Percentiles rank a stretch among this genome's conserved stretches.
These are phyloP conservation scores for Zanthoxylum bungeanum DNA, from an alignment of 345 rosid species.

Conservation along the genomic window DNA sequence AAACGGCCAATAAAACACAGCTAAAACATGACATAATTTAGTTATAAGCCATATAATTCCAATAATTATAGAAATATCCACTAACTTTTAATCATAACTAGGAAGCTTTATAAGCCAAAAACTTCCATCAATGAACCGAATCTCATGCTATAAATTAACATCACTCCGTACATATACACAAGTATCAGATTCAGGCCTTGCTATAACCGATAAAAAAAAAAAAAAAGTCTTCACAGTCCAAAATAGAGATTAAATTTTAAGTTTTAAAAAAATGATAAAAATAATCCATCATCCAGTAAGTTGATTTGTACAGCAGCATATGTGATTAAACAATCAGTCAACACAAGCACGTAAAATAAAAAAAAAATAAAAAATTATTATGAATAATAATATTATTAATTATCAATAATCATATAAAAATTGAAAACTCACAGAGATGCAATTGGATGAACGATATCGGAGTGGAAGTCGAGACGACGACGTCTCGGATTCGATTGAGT, in stretches of 20 bases:
- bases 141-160: neutral
- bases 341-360: neutral
- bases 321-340: constrained; percentile 1
- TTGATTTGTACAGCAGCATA: neutral
- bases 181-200: neutral
- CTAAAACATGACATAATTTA: neutral
- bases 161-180: neutral
- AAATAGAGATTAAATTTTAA: neutral
- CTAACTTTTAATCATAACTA: neutral
- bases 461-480: constrained; percentile 11
- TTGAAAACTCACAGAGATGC: constrained; percentile 12
- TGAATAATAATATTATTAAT: no score
- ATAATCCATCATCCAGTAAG: neutral
- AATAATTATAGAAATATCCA: neutral
- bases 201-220: no score
- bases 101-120: neutral
- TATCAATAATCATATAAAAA: neutral
- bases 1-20: neutral
- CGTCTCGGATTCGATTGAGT: constrained; percentile 15
- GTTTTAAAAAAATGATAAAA: neutral
- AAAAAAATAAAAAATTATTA: no score
- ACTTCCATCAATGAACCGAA: neutral
- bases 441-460: constrained; percentile 30
- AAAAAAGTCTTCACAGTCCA: neutral
- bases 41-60: neutral